A percentile compares a stretch with the other conserved stretches of the same genome.
Evolutionary conservation across 208 protist genomes (phyloP).

Genomic region (Crithidia mellificae): DNA sequence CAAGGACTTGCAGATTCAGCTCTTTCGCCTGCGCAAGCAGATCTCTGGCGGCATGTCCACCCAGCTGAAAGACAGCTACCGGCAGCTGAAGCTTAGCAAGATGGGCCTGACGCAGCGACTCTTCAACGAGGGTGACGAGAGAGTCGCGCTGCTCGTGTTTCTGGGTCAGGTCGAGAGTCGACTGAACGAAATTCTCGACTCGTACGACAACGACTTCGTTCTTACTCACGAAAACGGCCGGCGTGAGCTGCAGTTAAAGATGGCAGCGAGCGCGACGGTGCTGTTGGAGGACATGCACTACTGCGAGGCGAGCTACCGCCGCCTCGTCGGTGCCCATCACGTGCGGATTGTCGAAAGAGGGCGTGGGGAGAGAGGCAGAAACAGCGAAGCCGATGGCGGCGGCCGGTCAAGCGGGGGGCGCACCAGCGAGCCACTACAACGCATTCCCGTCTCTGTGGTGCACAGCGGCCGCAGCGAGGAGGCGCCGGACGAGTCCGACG

Average conservation of each 20-base stretch:
- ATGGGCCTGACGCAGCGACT: conserved; percentile 69
- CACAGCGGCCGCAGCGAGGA: conserved; percentile 41
- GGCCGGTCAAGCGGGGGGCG: not conserved
- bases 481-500: conserved; percentile 80
- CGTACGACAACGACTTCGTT: conserved; percentile 79
- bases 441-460: conserved; percentile 25
- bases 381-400: not conserved
- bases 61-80: conserved; percentile 74
- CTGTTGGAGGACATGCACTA: conserved; percentile 90
- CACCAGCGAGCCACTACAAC: not conserved
- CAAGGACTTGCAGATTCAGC: conserved; percentile 85
- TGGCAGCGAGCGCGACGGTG: conserved; percentile 52
- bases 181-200: conserved; percentile 80
- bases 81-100: conserved; percentile 71
- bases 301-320: conserved; percentile 71
- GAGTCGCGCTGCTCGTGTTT: conserved; percentile 69
- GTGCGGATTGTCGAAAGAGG: not conserved
- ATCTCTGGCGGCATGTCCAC: conserved; percentile 59
- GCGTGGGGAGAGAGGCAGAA: not conserved
- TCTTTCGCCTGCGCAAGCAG: conserved; percentile 86
- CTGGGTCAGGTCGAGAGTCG: conserved; percentile 83
- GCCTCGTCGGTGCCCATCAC: conserved; percentile 42
- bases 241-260: conserved; percentile 38
- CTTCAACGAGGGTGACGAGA: conserved; percentile 85
- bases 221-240: conserved; percentile 42